Evolutionary conservation across 2,329 filamentous ascomycete genomes (phyloP).

Genomic region (Pseudogymnoascus sp.): DNA sequence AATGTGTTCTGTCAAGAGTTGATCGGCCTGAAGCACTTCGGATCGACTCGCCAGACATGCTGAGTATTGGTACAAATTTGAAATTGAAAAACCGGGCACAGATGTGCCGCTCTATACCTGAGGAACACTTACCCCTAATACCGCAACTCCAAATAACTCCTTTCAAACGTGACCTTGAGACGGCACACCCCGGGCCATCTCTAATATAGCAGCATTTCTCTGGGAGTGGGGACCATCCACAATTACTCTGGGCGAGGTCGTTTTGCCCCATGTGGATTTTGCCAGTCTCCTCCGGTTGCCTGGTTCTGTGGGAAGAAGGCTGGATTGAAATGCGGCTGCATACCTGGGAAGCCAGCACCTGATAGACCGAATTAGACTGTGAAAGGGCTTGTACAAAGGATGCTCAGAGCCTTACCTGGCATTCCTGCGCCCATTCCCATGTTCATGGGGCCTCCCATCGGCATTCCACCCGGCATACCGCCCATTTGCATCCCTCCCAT

Average conservation of each 20-base stretch:
- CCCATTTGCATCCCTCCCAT: slow-evolving; percentile 47
- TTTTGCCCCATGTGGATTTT: slow-evolving; percentile 77
- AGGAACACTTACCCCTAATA: slow-evolving; percentile 10
- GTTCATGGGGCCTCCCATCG: slow-evolving; percentile 36
- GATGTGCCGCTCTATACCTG: not conserved
- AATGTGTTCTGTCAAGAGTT: not conserved
- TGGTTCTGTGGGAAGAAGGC: slow-evolving; percentile 56
- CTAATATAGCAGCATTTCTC: not conserved
- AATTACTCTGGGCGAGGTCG: slow-evolving; percentile 59
- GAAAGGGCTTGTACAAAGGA: slow-evolving; percentile 13
- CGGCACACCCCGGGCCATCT: not conserved
- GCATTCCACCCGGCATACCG: slow-evolving; percentile 36
- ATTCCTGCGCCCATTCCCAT: slow-evolving; percentile 46
- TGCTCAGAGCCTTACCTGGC: slow-evolving; percentile 40
- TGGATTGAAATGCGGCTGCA: slow-evolving; percentile 63
- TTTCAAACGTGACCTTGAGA: slow-evolving; percentile 15
- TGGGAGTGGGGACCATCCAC: not conserved
- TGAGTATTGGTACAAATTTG: slow-evolving; percentile 1
- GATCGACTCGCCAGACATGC: not conserved
- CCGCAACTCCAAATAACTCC: slow-evolving; percentile 18
- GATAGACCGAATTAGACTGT: slow-evolving; percentile 13
- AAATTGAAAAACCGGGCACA: not conserved
- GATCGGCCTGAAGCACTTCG: not conserved
- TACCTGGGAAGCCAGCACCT: slow-evolving; percentile 54
- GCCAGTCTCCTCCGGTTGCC: slow-evolving; percentile 46